Evolutionary conservation across 2,329 filamentous ascomycete species (phyloP).

Genomic region (Fusarium poae): DNA sequence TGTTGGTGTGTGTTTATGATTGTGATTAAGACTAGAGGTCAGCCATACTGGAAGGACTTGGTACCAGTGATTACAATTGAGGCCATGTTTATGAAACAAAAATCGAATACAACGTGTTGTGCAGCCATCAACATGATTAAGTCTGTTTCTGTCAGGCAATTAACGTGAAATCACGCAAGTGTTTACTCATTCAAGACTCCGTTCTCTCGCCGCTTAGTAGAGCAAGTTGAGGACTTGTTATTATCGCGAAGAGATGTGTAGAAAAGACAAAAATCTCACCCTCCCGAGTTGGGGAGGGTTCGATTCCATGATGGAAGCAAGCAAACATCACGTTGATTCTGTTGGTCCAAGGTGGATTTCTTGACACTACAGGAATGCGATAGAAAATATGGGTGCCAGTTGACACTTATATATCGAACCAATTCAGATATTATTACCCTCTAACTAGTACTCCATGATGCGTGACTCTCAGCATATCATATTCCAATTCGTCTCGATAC

Average conservation of each 20-base stretch:
- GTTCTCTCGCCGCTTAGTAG: not conserved
- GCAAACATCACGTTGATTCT: not conserved
- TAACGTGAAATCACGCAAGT: not conserved
- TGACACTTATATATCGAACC: not conserved
- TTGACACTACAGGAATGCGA: not conserved
- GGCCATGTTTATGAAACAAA: not conserved
- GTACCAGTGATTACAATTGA: not conserved
- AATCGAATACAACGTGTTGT: not conserved
- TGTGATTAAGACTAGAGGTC: not conserved
- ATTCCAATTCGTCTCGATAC: not conserved
- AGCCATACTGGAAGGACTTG: not conserved
- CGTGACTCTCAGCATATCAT: not conserved
- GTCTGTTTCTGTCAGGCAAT: not conserved
- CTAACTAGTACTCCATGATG: not conserved
- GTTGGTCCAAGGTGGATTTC: not conserved
- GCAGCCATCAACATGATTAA: not conserved
- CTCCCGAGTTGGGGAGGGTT: slow-evolving; percentile 1
- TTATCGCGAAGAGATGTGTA: not conserved
- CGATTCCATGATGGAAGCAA: not conserved
- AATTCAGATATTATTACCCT: not conserved
- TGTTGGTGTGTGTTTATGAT: not conserved
- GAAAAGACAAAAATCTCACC: slow-evolving; percentile 11
- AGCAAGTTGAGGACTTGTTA: not conserved
- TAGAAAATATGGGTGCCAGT: slow-evolving; percentile 3
- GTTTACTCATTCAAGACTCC: not conserved